Conservation (phyloP, 2,329 filamentous ascomycete species). For the Colletotrichum acutatum region DNA sequence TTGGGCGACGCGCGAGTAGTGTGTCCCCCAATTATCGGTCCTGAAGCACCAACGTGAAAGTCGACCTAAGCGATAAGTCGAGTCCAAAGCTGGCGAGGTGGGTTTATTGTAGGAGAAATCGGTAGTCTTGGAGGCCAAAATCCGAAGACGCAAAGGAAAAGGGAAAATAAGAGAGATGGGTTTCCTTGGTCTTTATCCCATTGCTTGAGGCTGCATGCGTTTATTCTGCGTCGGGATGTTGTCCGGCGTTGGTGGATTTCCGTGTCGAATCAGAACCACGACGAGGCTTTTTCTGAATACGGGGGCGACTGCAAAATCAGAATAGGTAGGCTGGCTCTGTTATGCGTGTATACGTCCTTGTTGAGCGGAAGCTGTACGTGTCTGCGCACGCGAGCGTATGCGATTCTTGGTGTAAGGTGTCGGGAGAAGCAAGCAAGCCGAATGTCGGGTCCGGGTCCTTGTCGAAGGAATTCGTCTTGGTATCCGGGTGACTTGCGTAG, state of each 20-base stretch:
- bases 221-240: not conserved
- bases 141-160: not conserved
- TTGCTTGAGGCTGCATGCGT: constrained; percentile 28
- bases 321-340: not conserved
- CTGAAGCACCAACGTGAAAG: constrained; percentile 20
- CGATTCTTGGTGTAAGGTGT: constrained; percentile 1
- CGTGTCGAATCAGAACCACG: constrained; percentile 7
- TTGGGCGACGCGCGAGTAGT: not conserved
- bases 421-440: not conserved
- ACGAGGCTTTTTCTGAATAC: constrained; percentile 3
- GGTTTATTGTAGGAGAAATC: not conserved
- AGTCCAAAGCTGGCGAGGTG: constrained; percentile 7
- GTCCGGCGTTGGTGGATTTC: not conserved
- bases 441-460: not conserved
- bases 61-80: constrained; percentile 13
- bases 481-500: not conserved
- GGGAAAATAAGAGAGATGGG: not conserved
- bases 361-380: not conserved
- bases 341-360: not conserved
- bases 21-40: constrained; percentile 20
- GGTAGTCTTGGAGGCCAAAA: constrained; percentile 22
- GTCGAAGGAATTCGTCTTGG: constrained; percentile 1
- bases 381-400: constrained; percentile 21
- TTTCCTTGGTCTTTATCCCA: constrained; percentile 28
- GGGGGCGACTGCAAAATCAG: not conserved